These are phyloP conservation scores for Chlorociboria aeruginascens DNA, from an alignment of 495 filamentous ascomycete species.

Conservation along the genomic window DNA sequence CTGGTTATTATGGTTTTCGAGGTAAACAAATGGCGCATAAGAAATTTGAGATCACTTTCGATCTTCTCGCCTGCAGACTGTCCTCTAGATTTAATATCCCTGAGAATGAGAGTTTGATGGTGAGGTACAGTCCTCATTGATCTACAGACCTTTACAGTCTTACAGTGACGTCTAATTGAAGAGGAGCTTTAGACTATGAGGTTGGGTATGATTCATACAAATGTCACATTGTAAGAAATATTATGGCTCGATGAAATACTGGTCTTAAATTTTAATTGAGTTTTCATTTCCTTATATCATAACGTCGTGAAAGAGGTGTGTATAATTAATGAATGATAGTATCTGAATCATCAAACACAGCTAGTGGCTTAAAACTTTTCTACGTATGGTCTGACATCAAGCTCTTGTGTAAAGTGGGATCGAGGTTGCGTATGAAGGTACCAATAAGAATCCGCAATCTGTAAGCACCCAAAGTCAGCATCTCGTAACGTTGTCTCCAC, in stretches of 20 bases:
- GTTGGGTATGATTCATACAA: too few relatives aligned
- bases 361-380: conserved; percentile 15
- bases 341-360: too few relatives aligned
- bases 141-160: too few relatives aligned
- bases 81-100: conserved; percentile 33
- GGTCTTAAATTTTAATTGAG: too few relatives aligned
- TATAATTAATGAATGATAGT: too few relatives aligned
- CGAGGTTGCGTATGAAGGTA: conserved; percentile 74
- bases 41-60: conserved; percentile 28
- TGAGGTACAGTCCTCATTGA: conserved; percentile 41
- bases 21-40: conserved; percentile 72
- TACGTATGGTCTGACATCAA: conserved; percentile 51
- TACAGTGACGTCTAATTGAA: too few relatives aligned
- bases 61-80: conserved; percentile 65
- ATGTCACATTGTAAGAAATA: too few relatives aligned
- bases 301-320: too few relatives aligned
- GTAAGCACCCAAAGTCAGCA: conserved; percentile 9
- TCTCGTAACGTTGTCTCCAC: not conserved
- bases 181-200: too few relatives aligned
- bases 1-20: conserved; percentile 47
- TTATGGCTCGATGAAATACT: too few relatives aligned
- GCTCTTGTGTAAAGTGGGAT: conserved; percentile 70
- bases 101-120: conserved; percentile 62
- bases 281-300: too few relatives aligned
- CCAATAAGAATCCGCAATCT: conserved; percentile 92